These are phyloP conservation scores for Cercospora citrullina DNA, from an alignment of 2,329 filamentous ascomycete species.

Conservation along the genomic window DNA sequence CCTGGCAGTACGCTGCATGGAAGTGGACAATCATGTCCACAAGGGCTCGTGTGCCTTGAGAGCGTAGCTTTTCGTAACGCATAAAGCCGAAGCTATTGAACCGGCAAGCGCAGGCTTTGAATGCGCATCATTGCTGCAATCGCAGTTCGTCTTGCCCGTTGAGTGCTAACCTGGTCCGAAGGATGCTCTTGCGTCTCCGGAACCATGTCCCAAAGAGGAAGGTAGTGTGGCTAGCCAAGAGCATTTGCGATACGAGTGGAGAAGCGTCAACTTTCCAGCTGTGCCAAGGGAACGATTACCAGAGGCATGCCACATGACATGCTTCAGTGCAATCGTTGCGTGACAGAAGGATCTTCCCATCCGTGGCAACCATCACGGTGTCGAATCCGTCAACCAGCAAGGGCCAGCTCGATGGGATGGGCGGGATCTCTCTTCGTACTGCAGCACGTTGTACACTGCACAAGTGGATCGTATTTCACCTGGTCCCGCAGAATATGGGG, in stretches of 20 bases:
- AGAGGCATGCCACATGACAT: not conserved
- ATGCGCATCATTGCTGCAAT: not conserved
- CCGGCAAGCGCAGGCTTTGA: not conserved
- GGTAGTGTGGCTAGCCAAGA: slow-evolving; percentile 13
- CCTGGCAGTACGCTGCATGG: not conserved
- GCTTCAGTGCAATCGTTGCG: not conserved
- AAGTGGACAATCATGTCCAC: not conserved
- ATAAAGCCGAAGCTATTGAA: not conserved
- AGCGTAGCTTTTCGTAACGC: not conserved
- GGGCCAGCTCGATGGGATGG: not conserved
- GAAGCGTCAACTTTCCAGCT: slow-evolving; percentile 1
- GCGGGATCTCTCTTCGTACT: not conserved
- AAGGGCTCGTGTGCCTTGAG: not conserved
- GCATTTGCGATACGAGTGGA: slow-evolving; percentile 9
- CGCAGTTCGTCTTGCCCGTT: not conserved
- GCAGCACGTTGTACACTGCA: not conserved
- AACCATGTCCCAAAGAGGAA: slow-evolving; percentile 9
- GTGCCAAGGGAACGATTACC: not conserved
- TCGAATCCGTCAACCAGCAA: not conserved
- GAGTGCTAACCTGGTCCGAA: not conserved
- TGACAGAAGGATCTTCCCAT: not conserved
- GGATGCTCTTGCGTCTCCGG: not conserved
- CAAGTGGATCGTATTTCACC: not conserved
- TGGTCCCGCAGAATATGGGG: not conserved
- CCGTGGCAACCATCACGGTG: not conserved